Evolutionary conservation across 176 grass and related monocot genomes (phyloP).

Genomic region (Avena sativa): DNA sequence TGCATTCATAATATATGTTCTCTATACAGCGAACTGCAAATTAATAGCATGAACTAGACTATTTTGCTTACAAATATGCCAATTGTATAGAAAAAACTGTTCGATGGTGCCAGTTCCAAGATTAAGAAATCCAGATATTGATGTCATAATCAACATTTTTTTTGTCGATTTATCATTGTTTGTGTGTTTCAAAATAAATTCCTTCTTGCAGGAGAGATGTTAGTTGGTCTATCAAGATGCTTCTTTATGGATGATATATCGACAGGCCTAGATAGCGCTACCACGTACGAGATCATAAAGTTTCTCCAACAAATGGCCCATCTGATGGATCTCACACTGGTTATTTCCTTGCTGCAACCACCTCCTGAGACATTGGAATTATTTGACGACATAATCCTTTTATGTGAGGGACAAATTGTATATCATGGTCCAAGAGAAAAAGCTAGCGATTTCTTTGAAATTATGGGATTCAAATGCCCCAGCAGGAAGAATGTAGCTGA

Average conservation of each 20-base stretch:
- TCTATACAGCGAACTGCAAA: background rate
- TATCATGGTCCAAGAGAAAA: conserved; percentile 94
- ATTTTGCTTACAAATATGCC: conserved; percentile 17
- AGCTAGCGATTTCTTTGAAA: conserved; percentile 75
- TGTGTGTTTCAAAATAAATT: conserved; percentile 23
- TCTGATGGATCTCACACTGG: conserved; percentile 86
- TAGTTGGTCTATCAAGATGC: conserved; percentile 84
- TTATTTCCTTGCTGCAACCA: conserved; percentile 96
- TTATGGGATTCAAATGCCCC: conserved; percentile 88
- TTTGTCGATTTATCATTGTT: conserved; percentile 15
- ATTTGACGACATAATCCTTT: conserved; percentile 93
- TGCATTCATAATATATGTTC: background rate
- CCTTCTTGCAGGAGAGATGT: conserved; percentile 83
- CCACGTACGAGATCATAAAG: conserved; percentile 86
- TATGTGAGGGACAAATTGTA: conserved; percentile 89
- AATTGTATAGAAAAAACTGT: background rate
- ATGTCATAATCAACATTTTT: background rate
- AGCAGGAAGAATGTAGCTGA: conserved; percentile 86
- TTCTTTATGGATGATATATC: conserved; percentile 99
- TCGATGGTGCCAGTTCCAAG: background rate
- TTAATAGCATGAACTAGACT: background rate
- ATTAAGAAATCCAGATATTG: background rate
- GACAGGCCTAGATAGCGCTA: conserved; percentile 95
- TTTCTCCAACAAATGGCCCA: conserved; percentile 86
- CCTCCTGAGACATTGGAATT: conserved; percentile 85